Evolutionary conservation across 768 basidiomycete genomes (phyloP), one percentile per base, ranked within the genome.

Genomic region (Daedalea quercina): DNA sequence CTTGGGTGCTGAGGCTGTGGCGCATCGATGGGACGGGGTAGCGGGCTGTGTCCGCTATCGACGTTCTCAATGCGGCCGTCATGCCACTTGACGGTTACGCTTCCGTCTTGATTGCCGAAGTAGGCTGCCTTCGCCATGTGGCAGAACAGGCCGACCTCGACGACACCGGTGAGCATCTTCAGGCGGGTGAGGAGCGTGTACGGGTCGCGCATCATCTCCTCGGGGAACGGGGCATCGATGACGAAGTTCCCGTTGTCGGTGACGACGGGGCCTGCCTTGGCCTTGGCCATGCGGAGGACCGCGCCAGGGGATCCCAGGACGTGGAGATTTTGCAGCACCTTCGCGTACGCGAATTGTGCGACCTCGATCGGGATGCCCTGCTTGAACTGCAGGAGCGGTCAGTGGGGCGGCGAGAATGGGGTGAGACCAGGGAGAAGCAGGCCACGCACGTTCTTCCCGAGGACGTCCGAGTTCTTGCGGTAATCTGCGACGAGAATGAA

Each of bases 101-200:
- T 84, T 0, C 87, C 87, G 60, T 88, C 83, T 82, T 81, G 75
- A 59, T 93, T 93, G 19, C 91, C 91, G 68, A 98, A 99, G 74
- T 97, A 98, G n/a, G 94, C 95, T 0, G 94, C 94, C 65, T 85
- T 81, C 3, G 89, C 94, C 77, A 96, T 85, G 50, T 83, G 75
- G 65, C 91, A 94, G 73, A 99, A 98, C n/a, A 99, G 69, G 0
- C 96, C 96, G 31, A 97, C 96, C 68, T 99, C 96, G n/a, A 98
- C 91, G 22, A 97, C 92, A 44, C 96, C 96, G 2, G 95, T 98
- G 54, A 98, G 76, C 79, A 95, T 81, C 75, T 97, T 98, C 64
- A 98, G 87, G 55, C 78, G 75, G 15, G 74, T 68, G 72, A 95
- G 72, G 17, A 97, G 75, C 54, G 70, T 70, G 41, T 72, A 73